Evolutionary conservation across 2,329 filamentous ascomycete genomes (phyloP), one percentile per base, ranked within the genome.

Genomic region (Colletotrichum sp.): DNA sequence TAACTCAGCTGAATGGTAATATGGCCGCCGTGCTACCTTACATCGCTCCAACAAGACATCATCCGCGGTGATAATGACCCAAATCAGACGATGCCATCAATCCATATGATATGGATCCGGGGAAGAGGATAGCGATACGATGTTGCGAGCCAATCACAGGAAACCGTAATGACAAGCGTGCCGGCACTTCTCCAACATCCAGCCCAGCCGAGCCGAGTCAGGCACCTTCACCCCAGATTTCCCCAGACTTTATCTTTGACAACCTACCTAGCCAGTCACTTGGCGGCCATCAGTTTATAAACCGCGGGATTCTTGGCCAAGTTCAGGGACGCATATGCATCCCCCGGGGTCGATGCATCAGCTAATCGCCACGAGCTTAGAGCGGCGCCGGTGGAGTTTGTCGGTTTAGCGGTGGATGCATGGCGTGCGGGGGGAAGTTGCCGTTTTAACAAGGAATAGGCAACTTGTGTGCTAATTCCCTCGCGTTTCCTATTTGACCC

Each of bases 401-500:
- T 16, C 52, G 66, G 65, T 74, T 49, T 57, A 49, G 30, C 52
- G 66, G 65, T 74, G 66, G 67, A 16, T 59, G 71, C 59, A 59
- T 30, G 32, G 39, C 30, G 71, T 30, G 67, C 39, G 66, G 55
- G 71, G 59, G 44, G 30, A 44, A 70, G 44, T 74, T 74, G 57
- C 71, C 71, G 30, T 28, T 59, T 70, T 32, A 34, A 67, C 9
- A 13, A 44, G 4, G 32, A 65, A 70, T 26, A 64, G 71, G 71
- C 66, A 74, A 70, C 24, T 70, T 44, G 18, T 52, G 24, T 70
- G 16, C 62, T 28, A 64, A 70, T 74, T 65, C 66, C 59, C 49
- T 74, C 71, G 59, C 24, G 59, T 70, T 70, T 74, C 71, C 71
- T 74, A 70, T 74, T 74, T 65, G 71, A 74, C 64, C 66, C 67